A percentile compares a stretch with the other conserved stretches of the same genome.
phyloP scores from a whole-genome alignment of 179 eudicot species.

The Drosera spatulata region DNA sequence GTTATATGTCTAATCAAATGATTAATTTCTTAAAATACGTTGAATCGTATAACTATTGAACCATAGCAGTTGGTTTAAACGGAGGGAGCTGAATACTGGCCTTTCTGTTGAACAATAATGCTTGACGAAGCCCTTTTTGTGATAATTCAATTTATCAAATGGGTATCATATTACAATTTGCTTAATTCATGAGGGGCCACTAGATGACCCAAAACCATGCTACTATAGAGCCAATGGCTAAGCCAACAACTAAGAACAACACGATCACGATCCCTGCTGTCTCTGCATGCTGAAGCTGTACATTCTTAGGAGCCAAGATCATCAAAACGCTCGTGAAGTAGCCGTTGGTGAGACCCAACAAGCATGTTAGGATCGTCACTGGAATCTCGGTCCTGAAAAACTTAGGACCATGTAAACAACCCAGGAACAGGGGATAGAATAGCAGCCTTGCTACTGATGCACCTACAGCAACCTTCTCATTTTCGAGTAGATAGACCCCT shows the following conservation, averaged over 20 bases:
- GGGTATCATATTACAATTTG: no score
- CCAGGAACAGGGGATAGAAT: slow-evolving; percentile 61
- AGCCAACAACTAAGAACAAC: slow-evolving; percentile 59
- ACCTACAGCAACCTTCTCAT: slow-evolving; percentile 52
- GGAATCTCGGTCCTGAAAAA: slow-evolving; percentile 77
- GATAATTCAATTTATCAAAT: no score
- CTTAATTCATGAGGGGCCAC: neutral
- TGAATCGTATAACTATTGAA: no score
- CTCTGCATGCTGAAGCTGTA: slow-evolving; percentile 64
- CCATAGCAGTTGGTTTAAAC: no score
- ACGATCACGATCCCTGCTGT: slow-evolving; percentile 71
- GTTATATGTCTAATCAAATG: no score
- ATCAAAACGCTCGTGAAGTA: slow-evolving; percentile 68
- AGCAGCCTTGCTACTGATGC: slow-evolving; percentile 54
- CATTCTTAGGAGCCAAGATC: slow-evolving; percentile 68
- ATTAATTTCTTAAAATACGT: no score
- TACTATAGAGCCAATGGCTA: slow-evolving; percentile 76
- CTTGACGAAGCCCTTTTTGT: no score
- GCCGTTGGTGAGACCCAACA: slow-evolving; percentile 85
- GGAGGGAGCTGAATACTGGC: no score
- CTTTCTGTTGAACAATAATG: no score
- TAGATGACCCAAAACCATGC: slow-evolving; percentile 91
- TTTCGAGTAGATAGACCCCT: slow-evolving; percentile 48
- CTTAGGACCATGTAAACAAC: slow-evolving; percentile 69
- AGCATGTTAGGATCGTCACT: slow-evolving; percentile 65